Evolutionary conservation across 1,284 basidiomycete species (phyloP).

Genomic region (Ganoderma resinaceum): DNA sequence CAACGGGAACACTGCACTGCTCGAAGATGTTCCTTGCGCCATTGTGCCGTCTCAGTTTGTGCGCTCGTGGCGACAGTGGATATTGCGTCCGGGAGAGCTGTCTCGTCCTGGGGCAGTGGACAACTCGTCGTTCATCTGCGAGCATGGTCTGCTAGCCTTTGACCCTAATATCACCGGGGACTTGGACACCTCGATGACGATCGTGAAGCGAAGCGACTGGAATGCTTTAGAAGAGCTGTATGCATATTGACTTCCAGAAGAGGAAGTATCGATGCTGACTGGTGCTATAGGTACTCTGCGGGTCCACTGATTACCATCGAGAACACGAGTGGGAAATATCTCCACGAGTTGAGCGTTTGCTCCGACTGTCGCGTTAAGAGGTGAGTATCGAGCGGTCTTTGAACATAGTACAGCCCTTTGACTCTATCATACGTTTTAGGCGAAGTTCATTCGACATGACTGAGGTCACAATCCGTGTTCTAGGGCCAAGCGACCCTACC

Average conservation of each 20-base stretch:
- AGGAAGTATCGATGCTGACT: slow-evolving; percentile 5
- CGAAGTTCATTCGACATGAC: slow-evolving; percentile 44
- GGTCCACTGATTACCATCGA: slow-evolving; percentile 64
- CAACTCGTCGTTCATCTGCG: slow-evolving; percentile 68
- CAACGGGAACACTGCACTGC: slow-evolving; percentile 50
- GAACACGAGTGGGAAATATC: slow-evolving; percentile 47
- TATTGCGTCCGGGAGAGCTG: slow-evolving; percentile 60
- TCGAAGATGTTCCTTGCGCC: slow-evolving; percentile 59
- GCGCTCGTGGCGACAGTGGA: slow-evolving; percentile 72
- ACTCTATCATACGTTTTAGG: slow-evolving; percentile 27
- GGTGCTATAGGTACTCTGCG: slow-evolving; percentile 57
- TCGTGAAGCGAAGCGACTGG: slow-evolving; percentile 73
- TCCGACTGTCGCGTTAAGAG: slow-evolving; percentile 64
- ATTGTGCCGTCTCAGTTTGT: slow-evolving; percentile 68
- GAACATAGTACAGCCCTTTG: neutral
- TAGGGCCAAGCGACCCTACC: slow-evolving; percentile 39
- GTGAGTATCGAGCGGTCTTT: slow-evolving; percentile 41
- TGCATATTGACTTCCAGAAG: slow-evolving; percentile 35
- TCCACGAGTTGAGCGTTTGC: slow-evolving; percentile 63
- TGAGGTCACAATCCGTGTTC: slow-evolving; percentile 43
- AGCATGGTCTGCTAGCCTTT: slow-evolving; percentile 67
- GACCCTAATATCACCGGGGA: slow-evolving; percentile 70
- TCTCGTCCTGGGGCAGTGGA: slow-evolving; percentile 67
- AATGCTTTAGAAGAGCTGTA: slow-evolving; percentile 61
- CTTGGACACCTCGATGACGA: slow-evolving; percentile 56